These are phyloP conservation scores for Penicillium cosmopolitanum DNA, from an alignment of 495 filamentous ascomycete species.

Conservation along the genomic window DNA sequence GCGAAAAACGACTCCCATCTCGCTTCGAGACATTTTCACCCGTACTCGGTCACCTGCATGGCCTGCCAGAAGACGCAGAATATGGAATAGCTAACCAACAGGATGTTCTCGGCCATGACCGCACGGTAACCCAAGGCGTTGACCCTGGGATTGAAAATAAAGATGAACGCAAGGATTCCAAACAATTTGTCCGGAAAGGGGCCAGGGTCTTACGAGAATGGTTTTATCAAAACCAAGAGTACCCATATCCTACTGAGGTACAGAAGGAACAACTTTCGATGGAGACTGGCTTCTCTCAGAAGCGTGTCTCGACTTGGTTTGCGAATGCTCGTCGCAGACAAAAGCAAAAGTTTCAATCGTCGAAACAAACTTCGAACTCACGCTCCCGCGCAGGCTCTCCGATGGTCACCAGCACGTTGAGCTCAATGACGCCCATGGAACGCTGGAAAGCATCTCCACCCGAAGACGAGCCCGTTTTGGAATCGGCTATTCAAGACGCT, in stretches of 20 bases:
- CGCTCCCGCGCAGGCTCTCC: slow-evolving; percentile 39
- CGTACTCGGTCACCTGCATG: slow-evolving; percentile 45
- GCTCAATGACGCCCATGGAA: slow-evolving; percentile 70
- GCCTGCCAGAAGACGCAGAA: slow-evolving; percentile 42
- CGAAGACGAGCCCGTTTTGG: slow-evolving; percentile 60
- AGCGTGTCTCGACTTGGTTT: slow-evolving; percentile 47
- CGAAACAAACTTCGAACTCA: slow-evolving; percentile 56
- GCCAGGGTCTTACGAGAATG: slow-evolving; percentile 45
- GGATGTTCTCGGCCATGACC: background rate
- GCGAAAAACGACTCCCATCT: slow-evolving; percentile 46
- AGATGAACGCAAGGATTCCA: slow-evolving; percentile 43
- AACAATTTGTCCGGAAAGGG: slow-evolving; percentile 64
- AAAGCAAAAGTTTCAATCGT: slow-evolving; percentile 53
- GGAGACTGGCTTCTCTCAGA: slow-evolving; percentile 42
- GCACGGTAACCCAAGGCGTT: background rate
- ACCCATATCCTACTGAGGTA: slow-evolving; percentile 44
- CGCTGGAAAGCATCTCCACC: slow-evolving; percentile 81
- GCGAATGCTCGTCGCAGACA: slow-evolving; percentile 48
- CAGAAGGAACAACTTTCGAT: slow-evolving; percentile 34
- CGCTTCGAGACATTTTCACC: slow-evolving; percentile 51
- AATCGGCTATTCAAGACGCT: slow-evolving; percentile 41
- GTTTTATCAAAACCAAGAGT: slow-evolving; percentile 48
- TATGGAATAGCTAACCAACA: slow-evolving; percentile 15
- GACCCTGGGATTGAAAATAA: background rate
- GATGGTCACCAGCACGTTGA: slow-evolving; percentile 44